Conservation (phyloP, 1,284 basidiomycete genomes). For the Grifola frondosa region DNA sequence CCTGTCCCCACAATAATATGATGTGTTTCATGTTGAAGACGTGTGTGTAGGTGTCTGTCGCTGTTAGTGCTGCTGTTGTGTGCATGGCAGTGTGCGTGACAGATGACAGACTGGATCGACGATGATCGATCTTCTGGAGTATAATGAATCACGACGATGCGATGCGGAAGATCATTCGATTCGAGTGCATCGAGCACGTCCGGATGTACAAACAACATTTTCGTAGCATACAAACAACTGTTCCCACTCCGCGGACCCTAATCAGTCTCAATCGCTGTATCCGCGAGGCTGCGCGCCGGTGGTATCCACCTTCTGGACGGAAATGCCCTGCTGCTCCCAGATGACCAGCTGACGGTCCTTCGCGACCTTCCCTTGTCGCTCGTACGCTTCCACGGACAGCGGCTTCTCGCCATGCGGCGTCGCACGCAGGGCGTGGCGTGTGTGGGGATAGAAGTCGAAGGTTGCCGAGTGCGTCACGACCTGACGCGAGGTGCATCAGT, state of each 20-base stretch:
- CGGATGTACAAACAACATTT: not conserved
- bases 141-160: too few relatives aligned
- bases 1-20: not conserved
- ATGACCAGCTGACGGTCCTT: conserved; percentile 66
- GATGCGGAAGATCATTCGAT: conserved; percentile 7
- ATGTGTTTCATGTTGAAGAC: not conserved
- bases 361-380: conserved; percentile 60
- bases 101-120: conserved; percentile 16
- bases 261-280: conserved; percentile 54
- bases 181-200: conserved; percentile 2
- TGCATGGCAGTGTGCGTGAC: not conserved
- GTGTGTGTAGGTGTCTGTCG: not conserved
- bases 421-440: conserved; percentile 76
- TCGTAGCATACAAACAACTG: not conserved
- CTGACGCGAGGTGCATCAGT: conserved; percentile 33
- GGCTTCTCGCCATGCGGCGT: conserved; percentile 82
- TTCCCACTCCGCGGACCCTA: not conserved
- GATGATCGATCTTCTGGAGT: conserved; percentile 12
- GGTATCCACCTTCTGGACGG: conserved; percentile 33
- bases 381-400: conserved; percentile 73
- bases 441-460: conserved; percentile 75
- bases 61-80: conserved; percentile 4
- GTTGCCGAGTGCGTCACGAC: conserved; percentile 75
- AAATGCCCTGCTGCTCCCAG: conserved; percentile 61
- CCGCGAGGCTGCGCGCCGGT: conserved; percentile 43